Evolutionary conservation across 129 eudicot species (phyloP), one percentile per base, ranked within the genome.

Genomic region (Centaurea solstitialis): DNA sequence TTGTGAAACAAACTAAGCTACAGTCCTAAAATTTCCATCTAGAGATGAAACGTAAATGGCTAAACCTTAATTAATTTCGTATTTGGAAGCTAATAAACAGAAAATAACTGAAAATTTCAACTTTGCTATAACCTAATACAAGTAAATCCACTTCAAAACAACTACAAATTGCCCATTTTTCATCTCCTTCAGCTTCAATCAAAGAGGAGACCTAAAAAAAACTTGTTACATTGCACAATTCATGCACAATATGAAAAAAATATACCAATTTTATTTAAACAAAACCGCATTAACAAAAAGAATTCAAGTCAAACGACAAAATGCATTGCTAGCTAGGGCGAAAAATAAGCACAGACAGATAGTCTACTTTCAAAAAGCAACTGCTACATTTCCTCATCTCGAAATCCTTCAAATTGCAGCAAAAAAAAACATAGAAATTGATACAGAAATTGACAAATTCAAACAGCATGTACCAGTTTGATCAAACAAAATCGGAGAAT

Each of bases 221-320:
- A 79, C 39, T 6, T 18, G 67, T 68, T 18, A 73, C 53, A 68
- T 69, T 76, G 9, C 85, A 82, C 66, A 82, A 70, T 82, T 76
- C 69, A 66, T 28, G 74, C 22, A 64, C 74, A 64, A 9, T 23
- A n/a, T n/a, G n/a, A n/a, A n/a, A n/a, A n/a, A n/a, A n/a, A n/a
- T n/a, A 24, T 5, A 72, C 69, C 68, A 65, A 62, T 73, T 73
- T 35, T 10, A 18, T 64, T 72, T 9, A 38, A 7, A 35, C 61
- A 80, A 17, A 73, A 23, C 38, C 8, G 10, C 53, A 72, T 13
- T 39, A 37, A 50, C 6, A 13, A 70, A 21, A 70, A 8, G 20
- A 80, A 72, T 1, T 69, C 35, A 77, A 70, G n/a, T 53, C 82
- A 70, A 69, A 57, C 76, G 38, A 21, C 76, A 35, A 69, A 68